Evolutionary conservation across 345 rosid genomes (phyloP), one percentile per base, ranked within the genome.

Genomic region (Laguncularia racemosa): DNA sequence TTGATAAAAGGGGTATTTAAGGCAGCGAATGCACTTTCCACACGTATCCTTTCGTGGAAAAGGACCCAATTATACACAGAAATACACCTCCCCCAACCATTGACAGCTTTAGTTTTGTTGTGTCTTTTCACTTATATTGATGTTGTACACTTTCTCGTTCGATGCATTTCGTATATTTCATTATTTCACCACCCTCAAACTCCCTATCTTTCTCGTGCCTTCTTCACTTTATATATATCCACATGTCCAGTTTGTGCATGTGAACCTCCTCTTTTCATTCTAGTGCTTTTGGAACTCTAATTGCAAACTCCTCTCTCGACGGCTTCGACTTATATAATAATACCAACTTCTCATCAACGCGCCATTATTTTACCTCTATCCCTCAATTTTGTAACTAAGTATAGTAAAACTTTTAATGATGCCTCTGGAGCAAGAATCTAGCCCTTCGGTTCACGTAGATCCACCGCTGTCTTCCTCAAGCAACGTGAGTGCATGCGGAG

Each of bases 381-480:
- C n/a, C 56, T 16, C 52, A 17, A 16, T 14, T 20, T 28, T 9
- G 10, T 49, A 13, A n/a, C 14, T 28, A 1, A 47, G n/a, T 14
- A 7, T 51, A 21, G 20, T 51, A 9, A 19, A 51, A 8, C 18
- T 13, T 51, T 46, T 44, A 53, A 71, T 71, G 80, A 85, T 85
- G 89, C 85, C 88, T 57, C 95, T 83, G 19, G 75, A 78, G 67
- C 88, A 72, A 73, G 89, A 90, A 19, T 58, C 71, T 44, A 69
- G 54, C 18, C 26, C 45, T 12, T 55, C 74, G 1, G 54, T 67
- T 11, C 67, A 48, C 47, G 61, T 52, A 55, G 52, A 48, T 56
- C 59, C 50, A 3, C 90, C 76, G 9, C 60, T 81, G n/a, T 40
- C 59, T 45, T 60, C 86, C 11, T 69, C 85, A 1, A 58, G 52